Percentiles rank a stretch among this genome's conserved stretches.
Conservation (phyloP, 1,284 basidiomycete species). For the Malassezia obtusa region DNA sequence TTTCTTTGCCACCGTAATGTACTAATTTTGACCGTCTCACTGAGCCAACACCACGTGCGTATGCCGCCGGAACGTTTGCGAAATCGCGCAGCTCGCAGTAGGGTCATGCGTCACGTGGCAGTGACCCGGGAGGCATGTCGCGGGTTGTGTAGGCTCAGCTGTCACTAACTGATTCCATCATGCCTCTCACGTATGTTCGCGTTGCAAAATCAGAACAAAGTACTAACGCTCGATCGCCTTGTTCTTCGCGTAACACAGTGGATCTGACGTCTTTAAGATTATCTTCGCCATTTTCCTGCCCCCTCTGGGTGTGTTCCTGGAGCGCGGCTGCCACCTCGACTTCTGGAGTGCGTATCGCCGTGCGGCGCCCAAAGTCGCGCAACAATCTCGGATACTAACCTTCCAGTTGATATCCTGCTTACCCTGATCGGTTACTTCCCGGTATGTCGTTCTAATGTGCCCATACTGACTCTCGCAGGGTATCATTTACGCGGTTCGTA, state of each 20-base stretch:
- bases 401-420: constrained; percentile 13
- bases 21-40: neutral
- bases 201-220: neutral
- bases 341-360: constrained; percentile 14
- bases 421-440: constrained; percentile 16
- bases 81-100: too few relatives aligned
- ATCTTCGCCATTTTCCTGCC: constrained; percentile 26
- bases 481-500: constrained; percentile 19
- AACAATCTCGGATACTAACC: neutral
- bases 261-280: constrained; percentile 20
- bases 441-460: neutral
- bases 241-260: neutral
- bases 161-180: too few relatives aligned
- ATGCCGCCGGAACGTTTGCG: too few relatives aligned
- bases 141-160: too few relatives aligned
- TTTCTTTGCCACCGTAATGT: neutral
- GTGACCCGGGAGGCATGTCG: too few relatives aligned
- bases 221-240: neutral
- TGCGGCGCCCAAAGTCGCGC: neutral
- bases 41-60: too few relatives aligned
- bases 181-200: constrained; percentile 15
- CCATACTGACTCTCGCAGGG: constrained; percentile 9
- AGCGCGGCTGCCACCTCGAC: constrained; percentile 22
- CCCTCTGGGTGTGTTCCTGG: constrained; percentile 30
- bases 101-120: too few relatives aligned